These are phyloP conservation scores for Pseudotulostoma volvatum DNA, from an alignment of 495 filamentous ascomycete genomes.

Conservation along the genomic window DNA sequence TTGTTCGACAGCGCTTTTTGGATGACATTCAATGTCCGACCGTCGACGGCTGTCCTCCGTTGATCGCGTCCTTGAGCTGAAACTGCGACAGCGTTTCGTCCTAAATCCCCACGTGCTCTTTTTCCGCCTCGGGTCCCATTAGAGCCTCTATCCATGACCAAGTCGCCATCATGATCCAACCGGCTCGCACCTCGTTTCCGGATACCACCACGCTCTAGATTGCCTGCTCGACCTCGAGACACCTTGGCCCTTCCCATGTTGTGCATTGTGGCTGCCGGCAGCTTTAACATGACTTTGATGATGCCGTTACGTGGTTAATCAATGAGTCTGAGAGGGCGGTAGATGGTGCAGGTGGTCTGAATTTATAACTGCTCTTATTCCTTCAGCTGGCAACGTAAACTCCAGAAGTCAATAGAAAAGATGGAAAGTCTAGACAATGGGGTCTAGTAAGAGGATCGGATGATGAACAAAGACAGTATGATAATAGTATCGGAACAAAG, in stretches of 20 bases:
- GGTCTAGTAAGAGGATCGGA: too few relatives aligned
- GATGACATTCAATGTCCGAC: conserved; percentile 18
- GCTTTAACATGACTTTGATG: background rate
- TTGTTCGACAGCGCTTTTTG: conserved; percentile 27
- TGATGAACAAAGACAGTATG: too few relatives aligned
- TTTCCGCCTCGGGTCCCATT: conserved; percentile 21
- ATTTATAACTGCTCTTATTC: too few relatives aligned
- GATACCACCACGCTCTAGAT: conserved; percentile 45
- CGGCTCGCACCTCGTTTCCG: conserved; percentile 44
- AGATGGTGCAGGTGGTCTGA: too few relatives aligned
- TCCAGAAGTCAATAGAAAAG: too few relatives aligned
- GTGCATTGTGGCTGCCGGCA: conserved; percentile 1
- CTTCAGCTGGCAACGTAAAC: too few relatives aligned
- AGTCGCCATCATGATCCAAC: conserved; percentile 66
- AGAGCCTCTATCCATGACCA: conserved; percentile 51
- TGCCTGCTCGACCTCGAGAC: conserved; percentile 14
- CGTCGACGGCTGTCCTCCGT: conserved; percentile 12
- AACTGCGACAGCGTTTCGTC: conserved; percentile 6
- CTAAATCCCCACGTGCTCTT: conserved; percentile 22
- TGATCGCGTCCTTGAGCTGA: conserved; percentile 6
- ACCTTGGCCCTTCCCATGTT: conserved; percentile 24
- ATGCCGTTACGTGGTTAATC: too few relatives aligned
- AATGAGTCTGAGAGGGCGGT: too few relatives aligned
- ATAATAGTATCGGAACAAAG: too few relatives aligned
- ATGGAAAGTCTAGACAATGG: too few relatives aligned